A percentile compares a stretch with the other conserved stretches of the same genome.
These are phyloP conservation scores for Takashimella tepidaria DNA, from an alignment of 1,284 basidiomycete genomes.

Conservation along the genomic window DNA sequence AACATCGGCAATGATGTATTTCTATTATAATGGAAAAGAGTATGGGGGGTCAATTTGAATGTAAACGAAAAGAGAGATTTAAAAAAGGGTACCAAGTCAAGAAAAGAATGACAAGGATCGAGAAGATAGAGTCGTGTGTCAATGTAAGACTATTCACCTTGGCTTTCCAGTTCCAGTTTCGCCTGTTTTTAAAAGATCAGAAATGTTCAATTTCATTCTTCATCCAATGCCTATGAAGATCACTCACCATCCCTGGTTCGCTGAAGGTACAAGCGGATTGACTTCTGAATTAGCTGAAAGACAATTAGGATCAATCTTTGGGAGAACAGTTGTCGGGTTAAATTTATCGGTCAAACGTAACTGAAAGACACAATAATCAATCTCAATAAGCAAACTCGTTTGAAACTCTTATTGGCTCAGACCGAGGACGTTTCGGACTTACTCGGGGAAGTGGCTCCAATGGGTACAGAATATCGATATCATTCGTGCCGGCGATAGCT, in stretches of 20 bases:
- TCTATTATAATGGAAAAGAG: too few relatives aligned
- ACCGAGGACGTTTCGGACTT: too few relatives aligned
- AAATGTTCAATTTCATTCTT: too few relatives aligned
- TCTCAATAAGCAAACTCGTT: too few relatives aligned
- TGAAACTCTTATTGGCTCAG: not conserved
- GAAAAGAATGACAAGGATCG: too few relatives aligned
- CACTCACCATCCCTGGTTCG: conserved; percentile 35
- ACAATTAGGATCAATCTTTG: conserved; percentile 30
- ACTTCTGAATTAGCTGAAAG: conserved; percentile 27
- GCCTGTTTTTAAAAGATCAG: conserved; percentile 15
- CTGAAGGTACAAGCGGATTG: conserved; percentile 24
- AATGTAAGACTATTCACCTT: too few relatives aligned
- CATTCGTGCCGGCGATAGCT: conserved; percentile 3
- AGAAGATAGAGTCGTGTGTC: not conserved
- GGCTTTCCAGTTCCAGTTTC: conserved; percentile 36
- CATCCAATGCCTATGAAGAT: too few relatives aligned
- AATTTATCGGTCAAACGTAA: conserved; percentile 27
- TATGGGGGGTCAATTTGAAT: too few relatives aligned
- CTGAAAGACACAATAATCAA: conserved; percentile 6
- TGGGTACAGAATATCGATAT: conserved; percentile 24
- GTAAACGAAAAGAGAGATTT: too few relatives aligned
- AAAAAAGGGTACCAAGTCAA: too few relatives aligned
- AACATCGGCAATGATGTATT: conserved; percentile 36
- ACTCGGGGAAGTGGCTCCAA: conserved; percentile 26
- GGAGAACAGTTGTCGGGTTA: conserved; percentile 13